These are phyloP conservation scores for Lonicera japonica DNA, from an alignment of 129 eudicot genomes.

Conservation along the genomic window DNA sequence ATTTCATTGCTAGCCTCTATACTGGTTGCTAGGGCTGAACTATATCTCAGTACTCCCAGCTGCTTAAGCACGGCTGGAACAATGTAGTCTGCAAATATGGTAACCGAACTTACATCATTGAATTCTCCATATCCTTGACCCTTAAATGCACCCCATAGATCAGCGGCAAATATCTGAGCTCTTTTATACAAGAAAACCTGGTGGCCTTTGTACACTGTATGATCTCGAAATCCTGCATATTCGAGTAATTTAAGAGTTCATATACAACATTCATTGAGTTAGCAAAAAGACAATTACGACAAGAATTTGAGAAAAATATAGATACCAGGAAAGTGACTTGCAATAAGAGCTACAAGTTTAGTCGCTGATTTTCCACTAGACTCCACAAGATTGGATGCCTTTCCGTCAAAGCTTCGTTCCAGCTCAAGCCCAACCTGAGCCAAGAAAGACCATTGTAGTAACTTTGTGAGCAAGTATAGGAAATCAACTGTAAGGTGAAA, in stretches of 20 bases:
- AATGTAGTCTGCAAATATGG: constrained; percentile 87
- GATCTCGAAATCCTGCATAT: constrained; percentile 77
- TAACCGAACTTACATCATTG: constrained; percentile 58
- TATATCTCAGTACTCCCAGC: constrained; percentile 78
- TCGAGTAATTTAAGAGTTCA: not conserved
- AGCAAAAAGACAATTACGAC: not conserved
- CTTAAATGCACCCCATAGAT: constrained; percentile 91
- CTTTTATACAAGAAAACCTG: constrained; percentile 74
- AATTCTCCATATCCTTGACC: constrained; percentile 82
- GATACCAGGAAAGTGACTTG: constrained; percentile 86
- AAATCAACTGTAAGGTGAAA: not conserved
- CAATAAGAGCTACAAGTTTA: constrained; percentile 65
- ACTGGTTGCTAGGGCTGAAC: constrained; percentile 35
- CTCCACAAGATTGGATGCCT: constrained; percentile 75
- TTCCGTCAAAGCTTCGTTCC: constrained; percentile 80
- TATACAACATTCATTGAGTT: not conserved
- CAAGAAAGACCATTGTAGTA: not conserved
- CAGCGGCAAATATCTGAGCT: constrained; percentile 95
- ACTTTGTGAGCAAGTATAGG: not conserved
- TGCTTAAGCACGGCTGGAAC: constrained; percentile 90
- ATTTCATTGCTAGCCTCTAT: constrained; percentile 53
- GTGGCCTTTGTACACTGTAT: constrained; percentile 91
- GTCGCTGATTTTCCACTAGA: constrained; percentile 72
- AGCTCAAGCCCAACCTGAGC: constrained; percentile 74
- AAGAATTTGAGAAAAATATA: not conserved